Evolutionary conservation across 2,329 filamentous ascomycete genomes (phyloP).

Genomic region (Scedosporium aurantiacum): DNA sequence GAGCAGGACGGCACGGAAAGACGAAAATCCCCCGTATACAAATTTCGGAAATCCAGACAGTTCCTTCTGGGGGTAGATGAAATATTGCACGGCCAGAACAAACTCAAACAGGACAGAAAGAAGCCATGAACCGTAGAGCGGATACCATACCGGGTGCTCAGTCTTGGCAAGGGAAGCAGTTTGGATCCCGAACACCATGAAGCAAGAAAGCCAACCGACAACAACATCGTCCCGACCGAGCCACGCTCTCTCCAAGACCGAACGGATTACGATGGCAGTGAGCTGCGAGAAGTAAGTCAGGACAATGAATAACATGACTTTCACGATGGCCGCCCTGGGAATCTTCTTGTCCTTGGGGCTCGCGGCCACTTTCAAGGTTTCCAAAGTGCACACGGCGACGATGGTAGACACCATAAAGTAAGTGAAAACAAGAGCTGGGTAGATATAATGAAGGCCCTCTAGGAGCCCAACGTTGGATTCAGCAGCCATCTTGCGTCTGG

Average conservation of each 20-base stretch:
- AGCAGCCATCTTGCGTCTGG: not conserved
- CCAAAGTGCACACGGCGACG: constrained; percentile 41
- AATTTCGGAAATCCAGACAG: not conserved
- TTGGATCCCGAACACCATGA: constrained; percentile 53
- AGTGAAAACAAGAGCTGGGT: constrained; percentile 43
- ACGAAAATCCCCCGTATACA: constrained; percentile 7
- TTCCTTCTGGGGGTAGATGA: not conserved
- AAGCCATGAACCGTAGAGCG: constrained; percentile 52
- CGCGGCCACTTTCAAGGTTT: constrained; percentile 28
- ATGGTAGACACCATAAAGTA: constrained; percentile 44
- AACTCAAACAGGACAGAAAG: constrained; percentile 47
- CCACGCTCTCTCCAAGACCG: constrained; percentile 24
- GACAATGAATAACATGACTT: constrained; percentile 32
- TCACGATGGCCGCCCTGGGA: constrained; percentile 25
- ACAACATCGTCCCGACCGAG: constrained; percentile 34
- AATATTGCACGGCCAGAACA: constrained; percentile 24
- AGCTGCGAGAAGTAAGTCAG: constrained; percentile 38
- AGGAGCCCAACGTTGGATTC: constrained; percentile 13
- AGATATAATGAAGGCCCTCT: constrained; percentile 44
- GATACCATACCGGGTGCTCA: constrained; percentile 45
- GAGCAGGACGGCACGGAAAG: constrained; percentile 9
- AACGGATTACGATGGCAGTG: constrained; percentile 24
- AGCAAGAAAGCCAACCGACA: constrained; percentile 49
- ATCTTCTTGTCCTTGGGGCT: constrained; percentile 22
- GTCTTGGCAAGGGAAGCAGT: constrained; percentile 41